These are phyloP conservation scores for Pisolithus tinctorius DNA, from an alignment of 768 basidiomycete genomes.

Conservation along the genomic window DNA sequence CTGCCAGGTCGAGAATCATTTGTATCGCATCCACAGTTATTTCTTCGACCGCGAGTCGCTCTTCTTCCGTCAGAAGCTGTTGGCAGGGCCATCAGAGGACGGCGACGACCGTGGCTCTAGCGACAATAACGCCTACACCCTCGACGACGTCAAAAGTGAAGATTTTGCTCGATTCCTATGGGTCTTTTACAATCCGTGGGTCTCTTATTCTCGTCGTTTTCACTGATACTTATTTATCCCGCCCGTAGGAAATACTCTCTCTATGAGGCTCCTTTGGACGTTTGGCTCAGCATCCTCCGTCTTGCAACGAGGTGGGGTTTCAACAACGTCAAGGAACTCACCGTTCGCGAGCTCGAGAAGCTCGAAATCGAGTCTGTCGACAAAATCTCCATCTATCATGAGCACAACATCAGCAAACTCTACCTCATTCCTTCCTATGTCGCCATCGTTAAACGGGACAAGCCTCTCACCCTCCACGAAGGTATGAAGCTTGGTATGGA, in stretches of 20 bases:
- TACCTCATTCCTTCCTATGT: constrained; percentile 32
- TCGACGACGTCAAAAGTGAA: constrained; percentile 36
- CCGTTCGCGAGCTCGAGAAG: constrained; percentile 33
- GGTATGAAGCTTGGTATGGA: constrained; percentile 36
- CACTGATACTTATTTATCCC: not conserved
- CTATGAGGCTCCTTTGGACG: constrained; percentile 33
- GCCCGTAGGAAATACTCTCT: constrained; percentile 28
- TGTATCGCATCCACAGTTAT: constrained; percentile 53
- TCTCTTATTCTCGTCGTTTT: constrained; percentile 1
- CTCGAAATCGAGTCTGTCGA: constrained; percentile 29
- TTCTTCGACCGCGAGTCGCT: constrained; percentile 59
- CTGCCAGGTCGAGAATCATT: constrained; percentile 46
- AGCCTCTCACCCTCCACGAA: constrained; percentile 32
- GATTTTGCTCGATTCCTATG: constrained; percentile 53
- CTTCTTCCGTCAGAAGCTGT: constrained; percentile 33
- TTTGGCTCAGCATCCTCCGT: constrained; percentile 36
- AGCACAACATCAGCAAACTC: constrained; percentile 25
- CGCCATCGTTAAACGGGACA: constrained; percentile 29
- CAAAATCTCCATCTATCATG: constrained; percentile 34
- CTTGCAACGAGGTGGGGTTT: constrained; percentile 38
- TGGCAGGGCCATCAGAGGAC: constrained; percentile 26
- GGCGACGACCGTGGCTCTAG: constrained; percentile 30
- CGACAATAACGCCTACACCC: constrained; percentile 37
- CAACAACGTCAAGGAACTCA: constrained; percentile 31
- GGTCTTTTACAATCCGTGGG: constrained; percentile 61